Percentiles rank a stretch among this genome's conserved stretches.
Evolutionary conservation across 352 stramenopile genomes (phyloP).

Genomic region (Hyaloperonospora arabidopsidis): DNA sequence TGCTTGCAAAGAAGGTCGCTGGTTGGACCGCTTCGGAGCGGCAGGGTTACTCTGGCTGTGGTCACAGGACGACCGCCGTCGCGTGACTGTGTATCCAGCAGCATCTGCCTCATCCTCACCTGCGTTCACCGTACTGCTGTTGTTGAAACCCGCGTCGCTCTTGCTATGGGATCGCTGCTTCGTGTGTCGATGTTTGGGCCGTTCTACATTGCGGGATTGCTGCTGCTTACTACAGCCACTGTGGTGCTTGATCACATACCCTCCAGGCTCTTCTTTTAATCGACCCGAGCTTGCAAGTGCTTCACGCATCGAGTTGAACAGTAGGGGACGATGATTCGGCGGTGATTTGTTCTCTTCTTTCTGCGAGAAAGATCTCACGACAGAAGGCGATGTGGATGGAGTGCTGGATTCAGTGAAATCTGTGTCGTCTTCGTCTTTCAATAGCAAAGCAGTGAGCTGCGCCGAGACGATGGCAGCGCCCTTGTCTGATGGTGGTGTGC

Average conservation of each 20-base stretch:
- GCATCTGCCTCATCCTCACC: slow-evolving; percentile 27
- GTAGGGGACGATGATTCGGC: slow-evolving; percentile 12
- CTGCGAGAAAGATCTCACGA: background rate
- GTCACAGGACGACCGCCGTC: slow-evolving; percentile 28
- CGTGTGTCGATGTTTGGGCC: slow-evolving; percentile 11
- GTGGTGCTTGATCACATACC: slow-evolving; percentile 33
- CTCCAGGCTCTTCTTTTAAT: slow-evolving; percentile 30
- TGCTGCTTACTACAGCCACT: slow-evolving; percentile 14
- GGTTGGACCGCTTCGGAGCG: slow-evolving; percentile 8
- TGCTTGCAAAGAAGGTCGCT: slow-evolving; percentile 7
- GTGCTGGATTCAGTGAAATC: background rate
- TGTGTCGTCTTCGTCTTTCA: slow-evolving; percentile 18
- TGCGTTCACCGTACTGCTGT: slow-evolving; percentile 1
- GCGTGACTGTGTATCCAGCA: slow-evolving; percentile 52
- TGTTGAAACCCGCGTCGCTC: slow-evolving; percentile 3
- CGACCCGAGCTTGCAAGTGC: slow-evolving; percentile 32
- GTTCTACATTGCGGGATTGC: slow-evolving; percentile 8
- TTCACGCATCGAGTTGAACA: slow-evolving; percentile 42
- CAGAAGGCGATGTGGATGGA: slow-evolving; percentile 4
- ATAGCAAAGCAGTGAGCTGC: slow-evolving; percentile 13
- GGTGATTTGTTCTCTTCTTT: slow-evolving; percentile 6
- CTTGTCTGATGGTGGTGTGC: slow-evolving; percentile 12
- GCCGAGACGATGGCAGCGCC: slow-evolving; percentile 14
- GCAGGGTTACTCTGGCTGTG: slow-evolving; percentile 8
- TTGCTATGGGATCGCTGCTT: slow-evolving; percentile 13